Conservation (phyloP, 2,329 filamentous ascomycete genomes). For the Daldinia sp. region DNA sequence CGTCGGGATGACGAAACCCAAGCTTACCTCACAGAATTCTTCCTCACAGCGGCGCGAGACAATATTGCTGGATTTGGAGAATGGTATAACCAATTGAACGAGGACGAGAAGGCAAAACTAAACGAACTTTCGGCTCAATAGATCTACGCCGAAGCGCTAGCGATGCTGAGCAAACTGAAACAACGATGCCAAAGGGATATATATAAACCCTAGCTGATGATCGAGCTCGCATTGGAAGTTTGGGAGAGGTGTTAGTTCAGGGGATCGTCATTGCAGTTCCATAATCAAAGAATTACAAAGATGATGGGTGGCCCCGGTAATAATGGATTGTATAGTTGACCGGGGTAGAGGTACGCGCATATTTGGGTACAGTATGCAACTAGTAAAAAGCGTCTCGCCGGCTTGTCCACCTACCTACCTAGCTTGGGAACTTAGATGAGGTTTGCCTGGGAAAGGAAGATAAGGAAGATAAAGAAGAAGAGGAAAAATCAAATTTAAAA, state of each 20-base stretch:
- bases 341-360: neutral
- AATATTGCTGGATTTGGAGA: slow-evolving; percentile 67
- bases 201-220: neutral
- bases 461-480: neutral
- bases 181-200: neutral
- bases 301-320: neutral
- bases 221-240: neutral
- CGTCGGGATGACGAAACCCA: slow-evolving; percentile 92
- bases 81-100: slow-evolving; percentile 68
- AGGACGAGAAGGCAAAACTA: slow-evolving; percentile 68
- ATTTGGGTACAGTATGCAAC: slow-evolving; percentile 1
- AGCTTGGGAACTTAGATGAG: slow-evolving; percentile 2
- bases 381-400: neutral
- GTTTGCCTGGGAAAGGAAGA: neutral
- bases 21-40: slow-evolving; percentile 85
- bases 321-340: neutral
- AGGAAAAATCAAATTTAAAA: neutral
- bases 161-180: neutral
- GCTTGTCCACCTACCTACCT: neutral
- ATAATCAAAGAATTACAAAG: neutral
- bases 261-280: neutral
- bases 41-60: slow-evolving; percentile 70
- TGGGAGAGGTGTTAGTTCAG: neutral
- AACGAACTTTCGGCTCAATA: slow-evolving; percentile 60
- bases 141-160: neutral